Evolutionary conservation across 345 rosid species (phyloP).

Genomic region (Carallia brachiata): DNA sequence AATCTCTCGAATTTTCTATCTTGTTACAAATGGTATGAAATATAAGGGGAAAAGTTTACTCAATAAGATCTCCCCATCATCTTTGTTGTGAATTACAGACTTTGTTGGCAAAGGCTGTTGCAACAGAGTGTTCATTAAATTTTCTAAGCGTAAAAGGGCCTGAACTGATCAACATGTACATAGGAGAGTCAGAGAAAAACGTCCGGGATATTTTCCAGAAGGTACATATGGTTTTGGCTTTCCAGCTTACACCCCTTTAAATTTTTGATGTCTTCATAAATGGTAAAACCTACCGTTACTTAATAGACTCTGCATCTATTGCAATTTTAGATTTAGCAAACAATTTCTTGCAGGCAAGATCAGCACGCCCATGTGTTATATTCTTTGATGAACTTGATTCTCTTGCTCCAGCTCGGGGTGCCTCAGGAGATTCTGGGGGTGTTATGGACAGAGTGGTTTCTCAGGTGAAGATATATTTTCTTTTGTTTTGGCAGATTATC

Average conservation of each 20-base stretch:
- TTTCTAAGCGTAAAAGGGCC: constrained; percentile 98
- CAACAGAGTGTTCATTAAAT: constrained; percentile 93
- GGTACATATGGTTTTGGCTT: constrained; percentile 36
- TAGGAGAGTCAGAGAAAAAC: constrained; percentile 98
- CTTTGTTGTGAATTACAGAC: constrained; percentile 53
- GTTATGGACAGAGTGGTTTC: constrained; percentile 99
- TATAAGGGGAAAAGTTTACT: constrained; percentile 1
- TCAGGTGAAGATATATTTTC: constrained; percentile 49
- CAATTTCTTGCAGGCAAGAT: constrained; percentile 69
- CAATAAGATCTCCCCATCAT: constrained; percentile 10
- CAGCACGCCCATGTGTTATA: constrained; percentile 93
- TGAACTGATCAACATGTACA: constrained; percentile 97
- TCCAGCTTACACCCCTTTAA: constrained; percentile 7
- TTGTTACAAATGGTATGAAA: background rate
- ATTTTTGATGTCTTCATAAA: background rate
- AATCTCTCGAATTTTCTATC: constrained; percentile 8
- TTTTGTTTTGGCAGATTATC: constrained; percentile 3
- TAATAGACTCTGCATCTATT: background rate
- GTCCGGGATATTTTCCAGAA: constrained; percentile 93
- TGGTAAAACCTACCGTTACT: background rate
- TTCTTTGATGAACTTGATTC: constrained; percentile 99
- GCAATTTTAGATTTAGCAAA: background rate
- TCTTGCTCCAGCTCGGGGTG: constrained; percentile 98
- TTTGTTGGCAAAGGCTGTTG: constrained; percentile 95
- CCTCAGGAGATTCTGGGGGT: constrained; percentile 98